phyloP scores from a whole-genome alignment of 2,329 filamentous ascomycete genomes.

The Arthrobotrys entomopaga region DNA sequence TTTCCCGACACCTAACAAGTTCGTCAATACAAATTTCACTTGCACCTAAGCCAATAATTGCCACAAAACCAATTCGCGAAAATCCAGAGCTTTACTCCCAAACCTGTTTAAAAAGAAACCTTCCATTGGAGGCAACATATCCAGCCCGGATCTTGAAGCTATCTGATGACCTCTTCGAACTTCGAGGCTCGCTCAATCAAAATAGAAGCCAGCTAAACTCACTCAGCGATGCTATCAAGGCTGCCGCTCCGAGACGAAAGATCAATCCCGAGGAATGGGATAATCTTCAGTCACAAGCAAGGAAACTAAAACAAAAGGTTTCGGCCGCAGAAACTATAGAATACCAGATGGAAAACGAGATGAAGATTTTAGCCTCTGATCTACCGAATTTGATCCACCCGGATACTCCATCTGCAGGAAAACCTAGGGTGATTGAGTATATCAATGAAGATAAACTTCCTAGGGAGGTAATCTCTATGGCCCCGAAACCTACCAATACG shows the following conservation, averaged over 20 bases:
- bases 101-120: constrained; percentile 88
- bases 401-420: constrained; percentile 76
- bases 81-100: constrained; percentile 81
- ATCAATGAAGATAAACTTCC: constrained; percentile 76
- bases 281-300: constrained; percentile 72
- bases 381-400: constrained; percentile 87
- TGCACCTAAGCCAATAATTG: constrained; percentile 80
- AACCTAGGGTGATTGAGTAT: constrained; percentile 75
- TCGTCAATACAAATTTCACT: too few species aligned
- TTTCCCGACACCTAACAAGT: too few species aligned
- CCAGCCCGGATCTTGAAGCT: constrained; percentile 69
- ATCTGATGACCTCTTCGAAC: constrained; percentile 69
- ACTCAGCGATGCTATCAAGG: constrained; percentile 69
- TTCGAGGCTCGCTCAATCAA: constrained; percentile 71
- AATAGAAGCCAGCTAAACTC: constrained; percentile 73
- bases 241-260: constrained; percentile 64
- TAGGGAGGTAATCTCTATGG: constrained; percentile 57
- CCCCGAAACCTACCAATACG: constrained; percentile 58
- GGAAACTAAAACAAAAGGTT: constrained; percentile 72
- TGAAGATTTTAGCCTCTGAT: constrained; percentile 77
- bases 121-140: constrained; percentile 69
- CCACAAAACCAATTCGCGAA: constrained; percentile 89
- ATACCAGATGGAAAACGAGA: constrained; percentile 70
- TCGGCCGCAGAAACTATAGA: constrained; percentile 71
- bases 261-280: constrained; percentile 63